A percentile compares a stretch with the other conserved stretches of the same genome.
phyloP scores from a whole-genome alignment of 805 yeast species.

The Yamadazyma ubonensis region DNA sequence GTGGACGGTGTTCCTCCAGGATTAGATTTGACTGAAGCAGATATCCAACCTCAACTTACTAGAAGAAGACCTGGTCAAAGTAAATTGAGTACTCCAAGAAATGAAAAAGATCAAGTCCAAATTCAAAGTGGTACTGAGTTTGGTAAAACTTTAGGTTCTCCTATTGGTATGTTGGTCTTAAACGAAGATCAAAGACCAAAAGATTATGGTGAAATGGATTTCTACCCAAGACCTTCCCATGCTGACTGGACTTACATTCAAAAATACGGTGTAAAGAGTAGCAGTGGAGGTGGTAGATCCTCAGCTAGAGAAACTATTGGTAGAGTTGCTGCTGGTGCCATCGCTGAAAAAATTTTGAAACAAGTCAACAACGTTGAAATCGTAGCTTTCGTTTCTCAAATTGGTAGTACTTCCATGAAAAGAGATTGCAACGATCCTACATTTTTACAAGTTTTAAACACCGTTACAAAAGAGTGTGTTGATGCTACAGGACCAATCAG shows the following conservation, averaged over 20 bases:
- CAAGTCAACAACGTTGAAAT: conserved; percentile 84
- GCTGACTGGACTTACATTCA: conserved; percentile 92
- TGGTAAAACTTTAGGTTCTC: conserved; percentile 90
- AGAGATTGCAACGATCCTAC: conserved; percentile 64
- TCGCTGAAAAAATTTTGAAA: conserved; percentile 86
- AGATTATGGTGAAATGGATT: conserved; percentile 92
- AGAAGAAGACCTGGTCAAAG: conserved; percentile 98
- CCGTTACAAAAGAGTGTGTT: conserved; percentile 83
- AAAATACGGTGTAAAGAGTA: conserved; percentile 90
- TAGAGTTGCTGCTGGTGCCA: conserved; percentile 97
- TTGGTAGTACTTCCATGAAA: conserved; percentile 77
- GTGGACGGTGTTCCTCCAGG: conserved; percentile 99
- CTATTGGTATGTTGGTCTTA: conserved; percentile 87
- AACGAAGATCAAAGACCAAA: conserved; percentile 97
- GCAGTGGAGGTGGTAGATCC: conserved; percentile 97
- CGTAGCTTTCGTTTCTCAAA: conserved; percentile 94
- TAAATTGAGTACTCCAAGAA: conserved; percentile 88
- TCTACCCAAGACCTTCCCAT: conserved; percentile 96
- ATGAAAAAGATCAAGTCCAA: conserved; percentile 89
- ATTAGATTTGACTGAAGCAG: conserved; percentile 75
- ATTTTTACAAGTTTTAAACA: conserved; percentile 66
- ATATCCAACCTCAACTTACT: conserved; percentile 92
- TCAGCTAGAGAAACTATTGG: conserved; percentile 98
- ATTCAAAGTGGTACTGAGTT: conserved; percentile 94
- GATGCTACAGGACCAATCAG: conserved; percentile 88